Evolutionary conservation across 768 basidiomycete species (phyloP).

Genomic region (Mycena olivaceomarginata): DNA sequence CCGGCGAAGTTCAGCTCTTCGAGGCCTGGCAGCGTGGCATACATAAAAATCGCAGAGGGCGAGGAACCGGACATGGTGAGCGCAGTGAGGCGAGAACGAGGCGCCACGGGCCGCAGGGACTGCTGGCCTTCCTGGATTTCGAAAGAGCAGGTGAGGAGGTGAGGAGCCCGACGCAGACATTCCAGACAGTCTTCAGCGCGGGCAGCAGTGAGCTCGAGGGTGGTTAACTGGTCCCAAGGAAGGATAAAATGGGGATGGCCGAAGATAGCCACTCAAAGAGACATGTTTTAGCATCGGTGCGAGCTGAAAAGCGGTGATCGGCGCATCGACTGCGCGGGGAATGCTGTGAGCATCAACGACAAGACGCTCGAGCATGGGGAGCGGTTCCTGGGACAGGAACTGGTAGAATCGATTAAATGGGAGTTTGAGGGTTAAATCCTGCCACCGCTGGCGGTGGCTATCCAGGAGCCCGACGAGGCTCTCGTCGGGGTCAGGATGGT

Average conservation of each 20-base stretch:
- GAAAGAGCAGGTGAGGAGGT: not conserved
- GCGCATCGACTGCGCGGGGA: not conserved
- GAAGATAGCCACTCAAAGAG: conserved; percentile 1
- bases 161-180: conserved; percentile 5
- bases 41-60: not conserved
- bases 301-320: conserved; percentile 20
- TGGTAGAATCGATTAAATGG: conserved; percentile 23
- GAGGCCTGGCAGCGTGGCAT: not conserved
- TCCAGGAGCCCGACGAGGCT: conserved; percentile 25
- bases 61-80: not conserved
- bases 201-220: not conserved
- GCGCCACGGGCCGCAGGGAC: not conserved
- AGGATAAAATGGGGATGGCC: conserved; percentile 9
- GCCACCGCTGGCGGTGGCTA: conserved; percentile 16
- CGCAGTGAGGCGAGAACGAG: not conserved
- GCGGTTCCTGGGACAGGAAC: not conserved
- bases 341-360: conserved; percentile 13
- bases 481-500: conserved; percentile 4
- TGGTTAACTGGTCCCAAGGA: conserved; percentile 20
- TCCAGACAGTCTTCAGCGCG: conserved; percentile 11
- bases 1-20: conserved; percentile 11
- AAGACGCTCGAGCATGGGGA: conserved; percentile 26
- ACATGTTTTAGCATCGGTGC: conserved; percentile 24
- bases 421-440: conserved; percentile 17
- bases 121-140: not conserved